Evolutionary conservation across 192 early-diverging fungal genomes (phyloP), one percentile per base, ranked within the genome.

Genomic region (Coemansia sp.): DNA sequence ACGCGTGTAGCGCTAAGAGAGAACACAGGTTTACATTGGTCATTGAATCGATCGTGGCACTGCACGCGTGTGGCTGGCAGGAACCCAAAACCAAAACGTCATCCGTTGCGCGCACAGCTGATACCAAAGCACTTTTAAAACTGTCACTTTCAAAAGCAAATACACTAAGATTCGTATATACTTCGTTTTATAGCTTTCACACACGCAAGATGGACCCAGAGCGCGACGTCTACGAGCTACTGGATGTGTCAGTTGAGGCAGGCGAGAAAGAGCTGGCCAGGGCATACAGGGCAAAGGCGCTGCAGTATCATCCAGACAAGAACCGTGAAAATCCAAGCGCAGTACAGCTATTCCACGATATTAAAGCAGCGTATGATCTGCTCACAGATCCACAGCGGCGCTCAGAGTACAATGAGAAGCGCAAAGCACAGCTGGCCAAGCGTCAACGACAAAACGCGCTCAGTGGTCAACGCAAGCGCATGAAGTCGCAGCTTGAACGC

Each of bases 231-330:
- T 99, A 99, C 82, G 91, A 94, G 84, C 85, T 96, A 38, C 76
- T 99, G 27, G 95, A 89, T 4, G 70, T 96, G 4, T 27, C 76
- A 5, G 81, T 85, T 49, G 83, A 85, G 54, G 91, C 93, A 0
- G 64, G 78, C 10, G 95, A 96, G 7, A 83, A 83, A 26, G 92
- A 92, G 34, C 87, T 93, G 58, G 88, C 89, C 58, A 88, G 85
- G 73, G 91, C 90, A 16, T 93, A 92, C 62, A 83, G 89, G 30
- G 81, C 82, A 14, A 82, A 91, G 25, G 94, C 94, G 12, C 80
- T 99, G 22, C 76, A 87, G 60, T 88, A 93, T 74, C 95, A 99
- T 65, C 96, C 94, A 49, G 97, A 98, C 84, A 98, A 97, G 83
- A 92, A 93, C 64, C 64, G 68, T 48, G 72, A 74, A 44, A 62